A percentile compares a stretch with the other conserved stretches of the same genome.
Evolutionary conservation across 495 filamentous ascomycete genomes (phyloP).

Genomic region (Immersiella caudata): DNA sequence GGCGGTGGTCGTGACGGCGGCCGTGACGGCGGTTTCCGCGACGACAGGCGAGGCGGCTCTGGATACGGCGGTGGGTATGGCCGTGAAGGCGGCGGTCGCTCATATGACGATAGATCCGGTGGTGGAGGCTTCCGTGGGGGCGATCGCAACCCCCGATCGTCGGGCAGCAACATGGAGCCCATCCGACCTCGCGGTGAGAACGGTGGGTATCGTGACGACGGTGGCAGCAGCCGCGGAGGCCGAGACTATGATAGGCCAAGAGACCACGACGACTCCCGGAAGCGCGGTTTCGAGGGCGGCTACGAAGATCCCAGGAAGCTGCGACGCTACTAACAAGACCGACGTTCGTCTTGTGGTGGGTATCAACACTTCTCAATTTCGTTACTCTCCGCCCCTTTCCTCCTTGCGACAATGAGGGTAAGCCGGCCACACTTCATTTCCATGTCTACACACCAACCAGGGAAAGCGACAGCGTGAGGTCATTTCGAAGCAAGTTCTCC

Average conservation of each 20-base stretch:
- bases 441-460: neutral
- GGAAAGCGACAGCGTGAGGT: neutral
- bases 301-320: slow-evolving; percentile 80
- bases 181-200: slow-evolving; percentile 54
- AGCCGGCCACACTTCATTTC: slow-evolving; percentile 40
- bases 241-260: slow-evolving; percentile 51
- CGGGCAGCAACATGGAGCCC: slow-evolving; percentile 71
- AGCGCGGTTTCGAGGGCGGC: slow-evolving; percentile 65
- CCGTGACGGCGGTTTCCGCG: slow-evolving; percentile 27
- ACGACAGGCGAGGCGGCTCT: slow-evolving; percentile 30
- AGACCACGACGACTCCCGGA: slow-evolving; percentile 61
- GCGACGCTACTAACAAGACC: slow-evolving; percentile 66
- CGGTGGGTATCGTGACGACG: slow-evolving; percentile 51
- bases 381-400: slow-evolving; percentile 35
- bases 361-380: slow-evolving; percentile 41
- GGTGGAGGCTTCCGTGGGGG: slow-evolving; percentile 62
- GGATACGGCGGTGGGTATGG: slow-evolving; percentile 60
- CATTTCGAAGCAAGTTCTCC: neutral
- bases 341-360: slow-evolving; percentile 48
- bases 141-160: slow-evolving; percentile 57
- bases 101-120: slow-evolving; percentile 63
- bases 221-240: slow-evolving; percentile 41
- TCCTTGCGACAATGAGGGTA: slow-evolving; percentile 67
- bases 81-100: slow-evolving; percentile 57
- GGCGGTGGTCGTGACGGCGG: slow-evolving; percentile 56